Evolutionary conservation across 164 flowering plant species (phyloP).

Genomic region (Piper longum): DNA sequence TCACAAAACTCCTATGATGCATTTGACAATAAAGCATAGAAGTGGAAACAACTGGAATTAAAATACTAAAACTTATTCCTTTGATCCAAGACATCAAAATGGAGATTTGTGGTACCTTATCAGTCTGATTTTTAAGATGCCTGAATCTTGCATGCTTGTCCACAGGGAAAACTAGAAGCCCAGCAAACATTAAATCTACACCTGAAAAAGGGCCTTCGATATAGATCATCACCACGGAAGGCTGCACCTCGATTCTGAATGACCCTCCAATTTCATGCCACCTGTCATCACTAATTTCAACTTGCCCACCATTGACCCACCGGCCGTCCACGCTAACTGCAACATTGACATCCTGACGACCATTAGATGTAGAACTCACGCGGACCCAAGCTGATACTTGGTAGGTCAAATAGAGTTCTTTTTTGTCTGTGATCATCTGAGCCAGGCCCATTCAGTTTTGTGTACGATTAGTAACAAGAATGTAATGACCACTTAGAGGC

Average conservation of each 20-base stretch:
- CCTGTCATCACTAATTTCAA: conserved; percentile 42
- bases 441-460: conserved; percentile 97
- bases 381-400: conserved; percentile 95
- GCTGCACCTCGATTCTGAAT: conserved; percentile 83
- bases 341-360: conserved; percentile 67
- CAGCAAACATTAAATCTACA: conserved; percentile 79
- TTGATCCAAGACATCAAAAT: too few relatives aligned
- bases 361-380: conserved; percentile 34
- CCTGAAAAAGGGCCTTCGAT: conserved; percentile 93
- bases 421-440: conserved; percentile 74
- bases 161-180: conserved; percentile 81
- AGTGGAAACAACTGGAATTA: too few relatives aligned
- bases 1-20: too few relatives aligned
- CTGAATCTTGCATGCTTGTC: conserved; percentile 54
- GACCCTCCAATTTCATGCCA: conserved; percentile 96
- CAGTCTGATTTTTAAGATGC: conserved; percentile 45
- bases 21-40: too few relatives aligned
- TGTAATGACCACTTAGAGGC: conserved; percentile 64
- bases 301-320: conserved; percentile 97
- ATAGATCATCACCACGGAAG: conserved; percentile 71
- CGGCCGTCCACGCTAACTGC: conserved; percentile 76
- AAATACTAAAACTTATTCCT: too few relatives aligned
- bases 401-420: conserved; percentile 69
- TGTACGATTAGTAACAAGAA: conserved; percentile 70
- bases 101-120: too few relatives aligned